Evolutionary conservation across 768 basidiomycete species (phyloP), one percentile per base, ranked within the genome.

Genomic region (Psilocybe cyanescens): DNA sequence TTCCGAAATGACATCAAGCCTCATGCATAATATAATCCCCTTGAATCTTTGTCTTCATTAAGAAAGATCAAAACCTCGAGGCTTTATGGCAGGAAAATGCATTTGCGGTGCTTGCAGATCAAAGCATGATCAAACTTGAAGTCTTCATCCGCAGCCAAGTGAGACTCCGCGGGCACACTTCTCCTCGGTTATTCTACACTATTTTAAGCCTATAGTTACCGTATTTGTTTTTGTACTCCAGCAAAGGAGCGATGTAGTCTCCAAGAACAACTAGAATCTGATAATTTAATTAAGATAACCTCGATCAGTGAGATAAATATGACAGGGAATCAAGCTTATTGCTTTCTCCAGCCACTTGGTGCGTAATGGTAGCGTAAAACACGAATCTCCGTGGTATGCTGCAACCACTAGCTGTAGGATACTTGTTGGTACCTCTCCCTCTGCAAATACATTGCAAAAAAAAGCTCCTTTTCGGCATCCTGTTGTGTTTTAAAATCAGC

Each of bases 401-500:
- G 67, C 62, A 8, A 61, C 60, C 63, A 68, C 65, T 4, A 62
- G 67, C 39, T 70, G 57, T 6, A 75, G 55, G 12, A 71, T 31
- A 46, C 55, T 65, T 7, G 61, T 57, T 8, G 63, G 49, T n/a
- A 59, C 8, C 8, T 50, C 62, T 7, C 72, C 71, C n/a, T 57
- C 62, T 5, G n/a, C 55, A 11, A 74, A 39, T n/a, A 72, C 1
- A 50, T 74, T 74, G 29, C 74, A 66, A 61, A 76, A 76, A 74
- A 75, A 2, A 76, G 17, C 35, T 75, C 74, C 51, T 76, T 76
- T 44, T 71, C 68, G 9, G 64, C 65, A 51, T 75, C 74, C 24
- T 24, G 24, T 24, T 24, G 24, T 0, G 24, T 24, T 24, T 24
- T 24, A 24, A 24, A 24, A 24, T 24, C 24, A 24, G 24, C 24